A percentile compares a stretch with the other conserved stretches of the same genome.
These are phyloP conservation scores for Cinchona pubescens DNA, from an alignment of 257 asterid genomes.

Conservation along the genomic window DNA sequence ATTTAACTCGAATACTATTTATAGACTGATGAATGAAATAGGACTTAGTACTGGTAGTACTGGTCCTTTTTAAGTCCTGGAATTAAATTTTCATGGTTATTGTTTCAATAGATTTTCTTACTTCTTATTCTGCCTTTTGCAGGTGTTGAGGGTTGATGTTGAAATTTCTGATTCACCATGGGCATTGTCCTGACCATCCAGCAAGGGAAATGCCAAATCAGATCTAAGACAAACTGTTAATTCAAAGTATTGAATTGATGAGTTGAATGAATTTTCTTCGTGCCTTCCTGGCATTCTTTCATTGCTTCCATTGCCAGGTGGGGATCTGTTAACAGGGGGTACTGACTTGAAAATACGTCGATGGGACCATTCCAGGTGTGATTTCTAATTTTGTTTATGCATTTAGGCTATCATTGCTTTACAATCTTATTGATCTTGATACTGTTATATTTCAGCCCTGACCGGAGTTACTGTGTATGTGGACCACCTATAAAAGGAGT, in stretches of 20 bases:
- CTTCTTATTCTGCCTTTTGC: constrained; percentile 20
- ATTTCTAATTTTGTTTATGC: background rate
- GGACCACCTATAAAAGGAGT: constrained; percentile 90
- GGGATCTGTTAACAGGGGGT: constrained; percentile 95
- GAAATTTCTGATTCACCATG: constrained; percentile 68
- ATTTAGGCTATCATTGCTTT: background rate
- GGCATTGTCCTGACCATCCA: constrained; percentile 69
- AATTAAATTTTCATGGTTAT: background rate
- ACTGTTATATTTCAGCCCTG: constrained; percentile 65
- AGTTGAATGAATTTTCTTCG: constrained; percentile 70
- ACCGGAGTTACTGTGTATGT: constrained; percentile 79
- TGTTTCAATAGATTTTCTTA: constrained; percentile 1
- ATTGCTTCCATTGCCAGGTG: constrained; percentile 98
- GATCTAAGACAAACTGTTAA: constrained; percentile 56
- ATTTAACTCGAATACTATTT: background rate
- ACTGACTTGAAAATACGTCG: constrained; percentile 94
- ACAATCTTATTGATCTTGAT: constrained; percentile 18
- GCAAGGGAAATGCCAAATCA: constrained; percentile 57
- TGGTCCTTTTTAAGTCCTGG: background rate
- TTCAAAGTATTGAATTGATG: constrained; percentile 77
- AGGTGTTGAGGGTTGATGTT: constrained; percentile 80
- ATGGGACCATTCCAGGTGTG: constrained; percentile 94
- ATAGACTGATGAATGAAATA: background rate
- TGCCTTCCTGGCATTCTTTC: constrained; percentile 95
- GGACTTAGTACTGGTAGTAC: constrained; percentile 4